Base-by-base conservation (phyloP, 2,329 filamentous ascomycete species). In the Lachnellula hyalina region DNA sequence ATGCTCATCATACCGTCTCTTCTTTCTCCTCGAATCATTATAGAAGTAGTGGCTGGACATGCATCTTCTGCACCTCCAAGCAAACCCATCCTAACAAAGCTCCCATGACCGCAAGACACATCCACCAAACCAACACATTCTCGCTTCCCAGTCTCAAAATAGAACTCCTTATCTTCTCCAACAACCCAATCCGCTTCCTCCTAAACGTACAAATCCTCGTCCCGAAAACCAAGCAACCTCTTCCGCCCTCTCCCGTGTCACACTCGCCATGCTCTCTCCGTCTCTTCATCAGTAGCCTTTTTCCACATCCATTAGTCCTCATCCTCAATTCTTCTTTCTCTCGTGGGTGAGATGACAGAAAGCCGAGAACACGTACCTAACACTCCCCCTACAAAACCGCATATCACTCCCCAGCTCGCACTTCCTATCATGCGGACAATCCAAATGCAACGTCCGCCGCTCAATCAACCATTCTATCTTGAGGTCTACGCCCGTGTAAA, bases 381-480 rank as follows among this genome's bases (percentile, higher is more conserved):
- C 77, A 53, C 78, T 83, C 2, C 82, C 81, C 38, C 81, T 71
- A 61, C 82, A 85, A 69, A 85, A 86, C 28, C 75, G 73, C 47
- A 81, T 65, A 62, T 85, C 83, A 57, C 79, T 84, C 4, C 80
- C 75, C 32, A 85, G 65, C 58, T 84, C 81, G 57, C 82, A 85
- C 12, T 74, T 71, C 52, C 71, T 70, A 58, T 82, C 74, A 53
- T 81, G 83, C 4, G 85, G 86, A 61, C 84, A 86, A 60, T 87
- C 81, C 8, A 89, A 77, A 55, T 86, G 82, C 36, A 84, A 73
- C 46, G 73, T 77, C 17, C 83, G 77, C 12, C 86, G 78, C 61
- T 86, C 77, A 55, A 89, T 75, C 4, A 89, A 74, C 86, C 86
- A 90, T 54, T 81, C 78, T 12, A 89, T 78, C 66, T 89, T 88